Percentiles rank a stretch among this genome's conserved stretches.
phyloP scores from a whole-genome alignment of 352 stramenopile species.

The Hyaloperonospora brassicae region DNA sequence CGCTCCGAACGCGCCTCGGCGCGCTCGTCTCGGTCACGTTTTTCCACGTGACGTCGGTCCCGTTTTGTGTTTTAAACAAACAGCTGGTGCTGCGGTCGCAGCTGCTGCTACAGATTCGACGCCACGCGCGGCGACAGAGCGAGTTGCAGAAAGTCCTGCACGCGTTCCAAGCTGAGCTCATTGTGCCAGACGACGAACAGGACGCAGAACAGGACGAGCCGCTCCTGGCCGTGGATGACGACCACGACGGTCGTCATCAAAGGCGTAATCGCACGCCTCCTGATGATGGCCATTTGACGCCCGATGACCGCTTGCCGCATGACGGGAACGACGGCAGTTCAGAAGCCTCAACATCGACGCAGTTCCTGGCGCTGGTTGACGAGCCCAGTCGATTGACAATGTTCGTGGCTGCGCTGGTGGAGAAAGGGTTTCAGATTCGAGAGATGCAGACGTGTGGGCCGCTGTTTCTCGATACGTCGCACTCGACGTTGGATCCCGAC shows the following conservation, averaged over 20 bases:
- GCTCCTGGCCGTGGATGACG: slow-evolving; percentile 24
- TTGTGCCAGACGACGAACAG: slow-evolving; percentile 23
- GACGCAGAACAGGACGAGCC: slow-evolving; percentile 22
- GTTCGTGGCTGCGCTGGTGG: slow-evolving; percentile 34
- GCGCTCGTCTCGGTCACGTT: slow-evolving; percentile 68
- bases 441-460: slow-evolving; percentile 53
- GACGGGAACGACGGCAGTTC: no score
- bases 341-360: slow-evolving; percentile 3
- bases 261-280: no score
- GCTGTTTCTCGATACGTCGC: slow-evolving; percentile 55
- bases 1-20: slow-evolving; percentile 48
- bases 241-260: slow-evolving; percentile 25
- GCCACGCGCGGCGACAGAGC: slow-evolving; percentile 15
- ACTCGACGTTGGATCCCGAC: slow-evolving; percentile 56
- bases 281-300: no score
- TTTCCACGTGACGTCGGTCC: slow-evolving; percentile 67
- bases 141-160: slow-evolving; percentile 32
- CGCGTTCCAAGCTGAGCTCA: slow-evolving; percentile 26
- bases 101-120: slow-evolving; percentile 38
- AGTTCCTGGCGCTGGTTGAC: slow-evolving; percentile 50
- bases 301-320: no score
- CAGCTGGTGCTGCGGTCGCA: slow-evolving; percentile 60
- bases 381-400: slow-evolving; percentile 36
- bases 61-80: slow-evolving; percentile 53
- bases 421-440: slow-evolving; percentile 32